Conservation (phyloP, 1,284 basidiomycete genomes). For the Vanrija sp. region DNA sequence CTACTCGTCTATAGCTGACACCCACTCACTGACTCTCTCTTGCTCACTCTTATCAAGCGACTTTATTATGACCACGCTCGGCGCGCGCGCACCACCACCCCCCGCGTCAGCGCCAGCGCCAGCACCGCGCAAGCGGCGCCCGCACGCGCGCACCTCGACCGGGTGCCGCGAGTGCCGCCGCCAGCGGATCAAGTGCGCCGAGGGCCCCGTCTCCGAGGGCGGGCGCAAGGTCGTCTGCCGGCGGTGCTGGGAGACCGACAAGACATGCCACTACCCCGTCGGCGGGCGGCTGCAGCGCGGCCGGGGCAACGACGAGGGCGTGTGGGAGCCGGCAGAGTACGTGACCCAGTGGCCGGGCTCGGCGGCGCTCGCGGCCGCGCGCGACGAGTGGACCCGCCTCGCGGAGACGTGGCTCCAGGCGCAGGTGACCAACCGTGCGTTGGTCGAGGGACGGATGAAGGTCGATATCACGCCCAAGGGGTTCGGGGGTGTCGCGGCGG, state of each 20-base stretch:
- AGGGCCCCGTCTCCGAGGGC: slow-evolving; percentile 2
- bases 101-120: no score
- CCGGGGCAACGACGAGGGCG: slow-evolving; percentile 3
- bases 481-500: no score
- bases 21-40: no score
- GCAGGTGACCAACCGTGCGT: no score
- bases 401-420: no score
- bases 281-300: slow-evolving; percentile 7
- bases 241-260: slow-evolving; percentile 19
- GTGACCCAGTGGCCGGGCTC: slow-evolving; percentile 7
- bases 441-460: no score
- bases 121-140: slow-evolving; percentile 7
- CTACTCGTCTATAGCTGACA: no score
- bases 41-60: no score
- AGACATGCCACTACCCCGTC: slow-evolving; percentile 17
- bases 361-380: background rate
- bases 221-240: slow-evolving; percentile 18
- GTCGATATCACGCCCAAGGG: no score
- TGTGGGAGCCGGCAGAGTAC: slow-evolving; percentile 11
- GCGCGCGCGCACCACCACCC: no score
- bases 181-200: slow-evolving; percentile 20
- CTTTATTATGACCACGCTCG: no score
- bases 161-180: slow-evolving; percentile 17
- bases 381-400: no score
- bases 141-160: slow-evolving; percentile 13